Evolutionary conservation across 2,329 filamentous ascomycete species (phyloP), one percentile per base, ranked within the genome.

Genomic region (Ascochyta fabae): DNA sequence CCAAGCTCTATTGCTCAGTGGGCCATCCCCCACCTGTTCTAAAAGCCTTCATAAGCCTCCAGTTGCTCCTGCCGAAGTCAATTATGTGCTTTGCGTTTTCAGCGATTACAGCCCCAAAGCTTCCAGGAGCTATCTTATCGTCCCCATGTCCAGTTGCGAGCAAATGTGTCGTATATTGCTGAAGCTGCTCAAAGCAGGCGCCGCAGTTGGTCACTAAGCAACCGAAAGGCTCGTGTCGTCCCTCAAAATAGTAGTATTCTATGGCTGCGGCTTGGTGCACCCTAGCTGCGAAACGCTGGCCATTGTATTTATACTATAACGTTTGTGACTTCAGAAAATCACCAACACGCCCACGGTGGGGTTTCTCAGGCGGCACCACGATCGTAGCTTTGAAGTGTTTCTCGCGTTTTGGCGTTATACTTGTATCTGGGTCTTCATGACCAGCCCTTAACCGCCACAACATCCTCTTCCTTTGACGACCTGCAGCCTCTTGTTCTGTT

Each of bases 321-420:
- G 15, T 29, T 10, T 15, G 15, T 36, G 46, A 15, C 24, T 41
- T 23, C 3, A 54, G n/a, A 31, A 31, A 45, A 16, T 40, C 38
- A 24, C 56, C 48, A 24, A 56, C 43, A 5, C 13, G 52, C 27
- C 56, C 56, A 39, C 42, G 39, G 38, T 56, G 47, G 15, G 29
- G 23, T 41, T 59, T 59, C 29, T 42, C n/a, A 16, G 56, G 51
- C 13, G 43, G 38, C 22, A 59, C 33, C 16, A 59, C 46, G n/a
- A 48, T 51, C n/a, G 48, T 13, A 39, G 29, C 33, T 27, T 19
- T 26, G 36, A 49, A 23, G 19, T 46, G 16, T 36, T 46, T 35
- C 36, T 44, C 45, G 27, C 40, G 24, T 42, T 50, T 52, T 36
- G 29, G 48, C 29, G 33, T 53, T 34, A 27, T 53, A 6, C 27